A percentile compares a stretch with the other conserved stretches of the same genome.
phyloP scores from a whole-genome alignment of 768 basidiomycete species.

The Calocera cornea region DNA sequence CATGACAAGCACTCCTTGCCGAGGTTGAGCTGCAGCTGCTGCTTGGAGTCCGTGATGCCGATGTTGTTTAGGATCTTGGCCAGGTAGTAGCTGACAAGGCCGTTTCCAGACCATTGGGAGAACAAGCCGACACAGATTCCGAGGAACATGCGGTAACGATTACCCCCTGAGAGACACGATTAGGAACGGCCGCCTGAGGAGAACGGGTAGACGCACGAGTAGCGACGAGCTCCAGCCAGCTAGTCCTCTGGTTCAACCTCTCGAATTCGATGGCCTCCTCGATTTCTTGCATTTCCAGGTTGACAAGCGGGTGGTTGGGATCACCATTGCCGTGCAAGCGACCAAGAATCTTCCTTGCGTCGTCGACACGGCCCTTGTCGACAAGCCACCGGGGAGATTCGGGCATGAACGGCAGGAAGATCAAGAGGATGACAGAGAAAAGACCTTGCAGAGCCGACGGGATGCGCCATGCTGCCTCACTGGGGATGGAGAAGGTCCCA shows the following conservation, averaged over 20 bases:
- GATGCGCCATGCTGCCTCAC: slow-evolving; percentile 56
- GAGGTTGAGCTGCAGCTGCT: slow-evolving; percentile 44
- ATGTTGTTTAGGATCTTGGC: slow-evolving; percentile 41
- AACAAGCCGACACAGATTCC: slow-evolving; percentile 7
- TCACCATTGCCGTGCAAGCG: slow-evolving; percentile 48
- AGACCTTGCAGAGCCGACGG: slow-evolving; percentile 35
- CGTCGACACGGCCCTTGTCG: slow-evolving; percentile 38
- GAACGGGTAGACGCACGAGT: slow-evolving; percentile 37
- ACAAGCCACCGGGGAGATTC: slow-evolving; percentile 57
- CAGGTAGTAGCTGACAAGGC: slow-evolving; percentile 23
- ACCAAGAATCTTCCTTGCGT: slow-evolving; percentile 36
- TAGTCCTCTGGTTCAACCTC: slow-evolving; percentile 32
- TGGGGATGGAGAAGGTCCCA: not conserved
- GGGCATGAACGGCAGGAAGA: slow-evolving; percentile 33
- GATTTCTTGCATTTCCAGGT: slow-evolving; percentile 45
- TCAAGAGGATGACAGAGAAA: slow-evolving; percentile 23
- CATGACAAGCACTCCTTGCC: slow-evolving; percentile 42
- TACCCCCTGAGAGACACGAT: not conserved
- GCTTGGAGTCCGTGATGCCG: slow-evolving; percentile 36
- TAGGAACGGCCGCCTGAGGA: slow-evolving; percentile 20
- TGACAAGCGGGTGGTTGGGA: slow-evolving; percentile 37
- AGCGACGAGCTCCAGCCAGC: slow-evolving; percentile 35
- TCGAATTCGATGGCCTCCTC: slow-evolving; percentile 42
- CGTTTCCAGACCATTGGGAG: slow-evolving; percentile 6
- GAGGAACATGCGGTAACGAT: slow-evolving; percentile 3